Conservation (phyloP, 805 yeast species). For the Allodekkera sacchari region DNA sequence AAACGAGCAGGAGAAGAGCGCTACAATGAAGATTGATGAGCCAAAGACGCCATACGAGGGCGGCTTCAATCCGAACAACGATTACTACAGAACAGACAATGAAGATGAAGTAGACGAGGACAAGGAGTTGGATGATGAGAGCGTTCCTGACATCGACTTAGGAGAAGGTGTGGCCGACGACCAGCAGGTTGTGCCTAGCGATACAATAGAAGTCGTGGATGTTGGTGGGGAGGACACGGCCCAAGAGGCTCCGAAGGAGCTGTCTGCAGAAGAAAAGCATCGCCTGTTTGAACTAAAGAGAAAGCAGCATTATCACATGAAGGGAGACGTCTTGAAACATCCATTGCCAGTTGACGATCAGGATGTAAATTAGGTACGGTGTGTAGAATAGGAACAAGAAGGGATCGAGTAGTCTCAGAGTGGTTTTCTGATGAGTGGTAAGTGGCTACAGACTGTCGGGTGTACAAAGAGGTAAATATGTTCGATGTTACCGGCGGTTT, state of each 20-base stretch:
- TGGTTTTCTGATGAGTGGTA: too few species aligned
- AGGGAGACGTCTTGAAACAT: constrained; percentile 39
- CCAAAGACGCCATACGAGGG: constrained; percentile 96
- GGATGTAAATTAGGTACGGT: too few species aligned
- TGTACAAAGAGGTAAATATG: too few species aligned
- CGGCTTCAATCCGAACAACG: constrained; percentile 75
- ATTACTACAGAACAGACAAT: constrained; percentile 65
- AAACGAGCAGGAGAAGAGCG: constrained; percentile 65
- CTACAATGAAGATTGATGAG: constrained; percentile 82
- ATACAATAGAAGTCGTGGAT: constrained; percentile 13
- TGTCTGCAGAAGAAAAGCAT: constrained; percentile 54
- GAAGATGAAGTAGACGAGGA: constrained; percentile 39
- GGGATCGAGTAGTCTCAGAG: too few species aligned
- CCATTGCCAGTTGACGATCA: constrained; percentile 28
- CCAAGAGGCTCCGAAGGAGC: constrained; percentile 22
- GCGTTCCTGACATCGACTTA: constrained; percentile 12
- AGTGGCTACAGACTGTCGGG: too few species aligned
- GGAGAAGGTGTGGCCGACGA: constrained; percentile 29
- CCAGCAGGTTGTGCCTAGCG: constrained; percentile 6
- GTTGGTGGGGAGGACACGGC: constrained; percentile 8
- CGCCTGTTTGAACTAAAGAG: constrained; percentile 67
- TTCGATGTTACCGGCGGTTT: too few species aligned
- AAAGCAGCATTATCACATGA: constrained; percentile 67
- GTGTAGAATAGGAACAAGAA: too few species aligned
- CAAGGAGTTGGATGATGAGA: constrained; percentile 28